Base-by-base conservation (phyloP, 2,329 filamentous ascomycete species). In the Beauveria pseudobassiana region DNA sequence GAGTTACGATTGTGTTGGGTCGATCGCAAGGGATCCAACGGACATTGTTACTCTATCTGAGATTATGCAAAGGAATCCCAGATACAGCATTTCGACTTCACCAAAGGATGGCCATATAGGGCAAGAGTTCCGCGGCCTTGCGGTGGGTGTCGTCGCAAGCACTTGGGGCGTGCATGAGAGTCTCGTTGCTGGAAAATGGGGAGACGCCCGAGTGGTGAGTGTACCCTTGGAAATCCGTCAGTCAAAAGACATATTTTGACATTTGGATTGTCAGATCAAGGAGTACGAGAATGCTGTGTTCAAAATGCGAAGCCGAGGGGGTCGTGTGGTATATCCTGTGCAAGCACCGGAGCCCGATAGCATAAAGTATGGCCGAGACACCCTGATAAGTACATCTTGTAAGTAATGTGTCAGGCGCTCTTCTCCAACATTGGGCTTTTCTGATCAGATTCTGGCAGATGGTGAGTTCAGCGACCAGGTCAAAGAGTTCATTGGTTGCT, bases 401-500 rank as follows among this genome's bases (percentile, higher is more conserved):
- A 45, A 62, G 53, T 62, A 2, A 18, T n/a, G 12, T 4, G 9
- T 22, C 2, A 40, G 7, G 5, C 12, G 30, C 30, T 28, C 3
- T 34, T 1, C 8, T n/a, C 18, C 14, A 38, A 30, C 7, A 16
- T 2, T 10, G 18, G 6, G 20, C 6, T 22, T 16, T 22, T 38
- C 59, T 49, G 3, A 53, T 6, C 8, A 6, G 5, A 24, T 28
- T n/a, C 1, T 10, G 20, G 9, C 30, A 63, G 58, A 62, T 45
- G 48, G 54, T 53, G 62, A 59, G 24, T 63, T 63, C 28, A 52
- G 43, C 22, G 30, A 49, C 10, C 40, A 26, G 30, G 22, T 63
- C 28, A 58, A 53, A 26, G 58, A 63, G 20, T 63, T 63, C 20
- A 49, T 61, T 6, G 42, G 34, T 18, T 61, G 53, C 40, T 61